phyloP scores from a whole-genome alignment of 352 stramenopile genomes.

The Aphanomyces astaci region DNA sequence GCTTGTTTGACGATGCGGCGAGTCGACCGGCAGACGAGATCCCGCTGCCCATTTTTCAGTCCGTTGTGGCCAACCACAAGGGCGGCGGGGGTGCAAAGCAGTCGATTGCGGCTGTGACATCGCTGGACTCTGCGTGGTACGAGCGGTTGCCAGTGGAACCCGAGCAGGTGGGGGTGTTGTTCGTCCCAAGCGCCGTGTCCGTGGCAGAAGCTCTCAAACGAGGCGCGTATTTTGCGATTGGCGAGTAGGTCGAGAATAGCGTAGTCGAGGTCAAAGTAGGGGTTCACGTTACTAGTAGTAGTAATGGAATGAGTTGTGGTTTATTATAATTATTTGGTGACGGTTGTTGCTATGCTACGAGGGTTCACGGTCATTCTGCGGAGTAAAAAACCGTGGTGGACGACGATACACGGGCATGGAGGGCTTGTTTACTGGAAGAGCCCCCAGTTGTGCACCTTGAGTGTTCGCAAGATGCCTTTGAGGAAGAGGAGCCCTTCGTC shows the following conservation, averaged over 20 bases:
- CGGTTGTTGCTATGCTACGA: no score
- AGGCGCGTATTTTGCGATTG: conserved; percentile 6
- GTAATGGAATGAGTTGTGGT: not conserved
- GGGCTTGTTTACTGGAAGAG: conserved; percentile 27
- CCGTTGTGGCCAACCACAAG: not conserved
- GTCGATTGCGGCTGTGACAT: not conserved
- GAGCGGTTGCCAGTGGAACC: not conserved
- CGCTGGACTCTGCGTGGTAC: not conserved
- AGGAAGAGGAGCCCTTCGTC: conserved; percentile 65
- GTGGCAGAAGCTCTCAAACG: not conserved
- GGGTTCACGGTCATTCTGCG: no score
- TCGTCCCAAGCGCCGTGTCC: conserved; percentile 7
- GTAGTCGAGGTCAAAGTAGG: not conserved
- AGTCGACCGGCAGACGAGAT: not conserved
- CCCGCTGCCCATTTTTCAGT: not conserved
- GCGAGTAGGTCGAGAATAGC: not conserved
- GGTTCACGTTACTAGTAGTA: no score
- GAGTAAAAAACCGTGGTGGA: no score
- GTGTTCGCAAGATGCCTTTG: conserved; percentile 57
- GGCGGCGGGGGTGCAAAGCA: no score
- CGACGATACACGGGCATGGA: not conserved
- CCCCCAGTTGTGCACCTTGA: conserved; percentile 60
- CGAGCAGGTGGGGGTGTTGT: not conserved
- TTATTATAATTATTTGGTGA: conserved; percentile 9
- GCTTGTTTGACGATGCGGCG: not conserved